phyloP scores from a whole-genome alignment of 306 rosid species.

The Dryas drummondii region DNA sequence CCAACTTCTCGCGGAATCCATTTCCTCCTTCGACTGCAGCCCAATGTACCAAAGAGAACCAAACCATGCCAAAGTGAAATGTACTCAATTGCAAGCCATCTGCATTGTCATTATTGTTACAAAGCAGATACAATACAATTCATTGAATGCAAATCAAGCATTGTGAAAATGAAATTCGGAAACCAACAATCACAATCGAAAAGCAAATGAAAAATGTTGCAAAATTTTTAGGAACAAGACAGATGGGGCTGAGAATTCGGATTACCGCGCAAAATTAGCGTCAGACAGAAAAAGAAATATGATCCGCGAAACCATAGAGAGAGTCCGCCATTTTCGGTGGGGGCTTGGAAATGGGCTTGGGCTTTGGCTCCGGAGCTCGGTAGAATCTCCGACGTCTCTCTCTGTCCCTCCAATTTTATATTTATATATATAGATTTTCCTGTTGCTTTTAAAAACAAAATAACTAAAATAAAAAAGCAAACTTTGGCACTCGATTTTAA shows the following conservation, averaged over 20 bases:
- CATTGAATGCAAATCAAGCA: neutral
- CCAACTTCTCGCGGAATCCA: constrained; percentile 98
- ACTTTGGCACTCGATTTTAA: no score
- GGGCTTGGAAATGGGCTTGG: constrained; percentile 1
- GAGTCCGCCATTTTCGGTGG: constrained; percentile 36
- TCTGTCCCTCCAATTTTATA: constrained; percentile 27
- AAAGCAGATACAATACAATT: neutral
- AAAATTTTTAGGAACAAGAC: neutral
- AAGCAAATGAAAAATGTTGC: neutral
- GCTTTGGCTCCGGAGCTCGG: constrained; percentile 18
- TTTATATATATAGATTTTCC: neutral
- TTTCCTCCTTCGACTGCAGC: constrained; percentile 26
- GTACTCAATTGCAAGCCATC: constrained; percentile 18
- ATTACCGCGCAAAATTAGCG: constrained; percentile 46
- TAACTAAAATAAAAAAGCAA: neutral
- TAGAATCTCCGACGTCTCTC: constrained; percentile 18
- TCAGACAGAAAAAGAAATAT: neutral
- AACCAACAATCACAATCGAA: neutral
- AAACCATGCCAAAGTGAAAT: constrained; percentile 23
- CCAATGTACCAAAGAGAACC: constrained; percentile 1
- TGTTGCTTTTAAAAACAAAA: neutral
- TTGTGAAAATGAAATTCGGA: neutral
- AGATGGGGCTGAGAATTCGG: constrained; percentile 43
- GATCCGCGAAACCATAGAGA: constrained; percentile 47
- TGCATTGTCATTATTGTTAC: neutral